A percentile compares a stretch with the other conserved stretches of the same genome.
Conservation (phyloP, 2,329 filamentous ascomycete species). For the Raffaelea ambrosiae region DNA sequence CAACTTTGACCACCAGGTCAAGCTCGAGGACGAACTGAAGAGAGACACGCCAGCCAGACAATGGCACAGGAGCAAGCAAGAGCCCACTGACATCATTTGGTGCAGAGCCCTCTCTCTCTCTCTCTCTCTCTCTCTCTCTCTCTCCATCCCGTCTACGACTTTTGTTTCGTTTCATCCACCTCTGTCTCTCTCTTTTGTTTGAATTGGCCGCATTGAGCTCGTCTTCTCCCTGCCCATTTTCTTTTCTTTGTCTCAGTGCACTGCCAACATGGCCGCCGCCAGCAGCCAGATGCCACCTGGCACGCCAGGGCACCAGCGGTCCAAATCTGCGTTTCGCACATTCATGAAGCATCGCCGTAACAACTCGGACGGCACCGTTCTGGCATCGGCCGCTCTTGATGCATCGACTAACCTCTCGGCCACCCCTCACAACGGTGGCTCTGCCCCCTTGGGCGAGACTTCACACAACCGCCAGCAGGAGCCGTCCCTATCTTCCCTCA, state of each 20-base stretch:
- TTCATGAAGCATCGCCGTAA: conserved; percentile 40
- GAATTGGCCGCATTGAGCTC: too few species aligned
- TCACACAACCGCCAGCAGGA: conserved; percentile 45
- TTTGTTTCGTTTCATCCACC: too few species aligned
- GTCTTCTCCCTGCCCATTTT: too few species aligned
- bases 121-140: conserved; percentile 1
- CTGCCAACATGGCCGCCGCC: conserved; percentile 9
- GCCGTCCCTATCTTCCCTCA: conserved; percentile 9
- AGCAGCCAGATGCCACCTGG: background rate
- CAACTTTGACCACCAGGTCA: too few species aligned
- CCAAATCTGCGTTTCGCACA: conserved; percentile 41
- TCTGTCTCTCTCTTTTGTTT: too few species aligned
- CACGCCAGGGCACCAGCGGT: conserved; percentile 25
- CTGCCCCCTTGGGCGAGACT: conserved; percentile 38
- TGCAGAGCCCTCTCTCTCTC: background rate
- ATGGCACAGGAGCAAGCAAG: too few species aligned
- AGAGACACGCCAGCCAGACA: too few species aligned
- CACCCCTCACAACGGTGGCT: conserved; percentile 21
- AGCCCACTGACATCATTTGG: too few species aligned
- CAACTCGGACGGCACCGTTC: conserved; percentile 33
- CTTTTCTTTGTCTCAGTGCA: too few species aligned
- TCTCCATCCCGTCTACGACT: background rate
- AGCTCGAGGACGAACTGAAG: too few species aligned
- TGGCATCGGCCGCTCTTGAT: conserved; percentile 19
- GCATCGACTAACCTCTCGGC: background rate